Percentiles rank a stretch among this genome's conserved stretches.
Evolutionary conservation across 768 basidiomycete species (phyloP).

Genomic region (Trametes gibbosa): DNA sequence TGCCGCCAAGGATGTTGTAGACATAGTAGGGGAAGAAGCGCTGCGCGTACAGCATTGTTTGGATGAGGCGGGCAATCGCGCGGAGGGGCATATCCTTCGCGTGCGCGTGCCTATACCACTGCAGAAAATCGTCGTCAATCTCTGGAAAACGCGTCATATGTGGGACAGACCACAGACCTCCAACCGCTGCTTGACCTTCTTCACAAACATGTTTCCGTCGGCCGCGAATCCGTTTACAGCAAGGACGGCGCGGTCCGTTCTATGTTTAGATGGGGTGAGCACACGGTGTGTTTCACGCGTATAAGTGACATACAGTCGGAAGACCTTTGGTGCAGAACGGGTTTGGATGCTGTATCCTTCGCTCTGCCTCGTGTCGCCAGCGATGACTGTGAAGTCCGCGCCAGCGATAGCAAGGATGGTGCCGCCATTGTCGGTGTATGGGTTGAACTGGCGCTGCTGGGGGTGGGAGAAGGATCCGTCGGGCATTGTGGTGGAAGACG

Average conservation of each 20-base stretch:
- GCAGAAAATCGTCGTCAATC: not conserved
- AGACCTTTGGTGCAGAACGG: conserved; percentile 94
- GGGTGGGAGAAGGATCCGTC: conserved; percentile 33
- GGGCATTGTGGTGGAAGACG: conserved; percentile 21
- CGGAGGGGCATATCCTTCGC: conserved; percentile 96
- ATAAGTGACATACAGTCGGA: conserved; percentile 72
- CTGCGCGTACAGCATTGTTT: conserved; percentile 95
- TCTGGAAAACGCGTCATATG: not conserved
- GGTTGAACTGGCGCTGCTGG: conserved; percentile 72
- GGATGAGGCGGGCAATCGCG: conserved; percentile 95
- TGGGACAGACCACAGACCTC: conserved; percentile 59
- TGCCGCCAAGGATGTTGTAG: conserved; percentile 93
- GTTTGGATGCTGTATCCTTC: conserved; percentile 99
- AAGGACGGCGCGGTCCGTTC: conserved; percentile 89
- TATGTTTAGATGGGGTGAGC: conserved; percentile 30
- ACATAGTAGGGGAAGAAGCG: conserved; percentile 99
- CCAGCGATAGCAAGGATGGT: conserved; percentile 97
- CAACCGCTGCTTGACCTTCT: conserved; percentile 90
- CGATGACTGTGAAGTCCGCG: conserved; percentile 89
- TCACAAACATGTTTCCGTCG: conserved; percentile 97
- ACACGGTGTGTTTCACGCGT: not conserved
- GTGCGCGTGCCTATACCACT: conserved; percentile 99
- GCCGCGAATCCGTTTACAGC: conserved; percentile 98
- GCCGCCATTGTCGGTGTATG: conserved; percentile 92
- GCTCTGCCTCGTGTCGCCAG: conserved; percentile 94